phyloP scores from a whole-genome alignment of 495 filamentous ascomycete genomes.

The Delitschia confertaspora region DNA sequence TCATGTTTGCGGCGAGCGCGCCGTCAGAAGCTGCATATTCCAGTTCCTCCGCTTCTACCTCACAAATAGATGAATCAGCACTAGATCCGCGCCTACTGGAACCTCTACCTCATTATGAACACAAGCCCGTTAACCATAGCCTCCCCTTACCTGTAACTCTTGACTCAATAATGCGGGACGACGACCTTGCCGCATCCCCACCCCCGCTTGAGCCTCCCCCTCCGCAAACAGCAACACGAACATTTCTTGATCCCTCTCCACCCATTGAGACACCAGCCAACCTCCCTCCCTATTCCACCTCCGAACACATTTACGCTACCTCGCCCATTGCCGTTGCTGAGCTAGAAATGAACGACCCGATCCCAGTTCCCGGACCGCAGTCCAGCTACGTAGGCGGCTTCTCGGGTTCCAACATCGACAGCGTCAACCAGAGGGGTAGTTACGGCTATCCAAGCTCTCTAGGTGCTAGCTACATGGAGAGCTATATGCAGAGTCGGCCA shows the following conservation, averaged over 20 bases:
- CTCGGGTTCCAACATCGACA: constrained; percentile 20
- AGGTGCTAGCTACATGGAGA: constrained; percentile 26
- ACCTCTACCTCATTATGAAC: background rate
- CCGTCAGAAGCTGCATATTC: constrained; percentile 12
- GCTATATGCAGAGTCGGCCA: constrained; percentile 24
- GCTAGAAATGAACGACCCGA: too few species aligned
- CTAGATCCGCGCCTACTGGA: constrained; percentile 18
- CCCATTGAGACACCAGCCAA: background rate
- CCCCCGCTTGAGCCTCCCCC: constrained; percentile 1
- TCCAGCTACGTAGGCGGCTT: constrained; percentile 23
- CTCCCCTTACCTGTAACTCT: constrained; percentile 6
- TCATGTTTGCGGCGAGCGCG: constrained; percentile 3
- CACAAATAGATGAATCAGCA: constrained; percentile 7
- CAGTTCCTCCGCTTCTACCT: constrained; percentile 5
- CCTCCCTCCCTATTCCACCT: constrained; percentile 10
- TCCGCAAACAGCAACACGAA: constrained; percentile 37
- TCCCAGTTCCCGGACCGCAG: background rate
- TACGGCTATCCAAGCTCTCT: constrained; percentile 21
- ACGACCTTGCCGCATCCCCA: constrained; percentile 7
- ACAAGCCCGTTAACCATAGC: constrained; percentile 15
- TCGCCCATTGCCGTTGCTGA: constrained; percentile 5
- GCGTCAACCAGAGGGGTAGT: constrained; percentile 20
- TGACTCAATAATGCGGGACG: constrained; percentile 4
- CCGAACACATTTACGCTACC: constrained; percentile 15
- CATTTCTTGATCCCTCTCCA: constrained; percentile 31